Evolutionary conservation across 2,329 filamentous ascomycete species (phyloP).

Genomic region (Rhinocladiella similis): DNA sequence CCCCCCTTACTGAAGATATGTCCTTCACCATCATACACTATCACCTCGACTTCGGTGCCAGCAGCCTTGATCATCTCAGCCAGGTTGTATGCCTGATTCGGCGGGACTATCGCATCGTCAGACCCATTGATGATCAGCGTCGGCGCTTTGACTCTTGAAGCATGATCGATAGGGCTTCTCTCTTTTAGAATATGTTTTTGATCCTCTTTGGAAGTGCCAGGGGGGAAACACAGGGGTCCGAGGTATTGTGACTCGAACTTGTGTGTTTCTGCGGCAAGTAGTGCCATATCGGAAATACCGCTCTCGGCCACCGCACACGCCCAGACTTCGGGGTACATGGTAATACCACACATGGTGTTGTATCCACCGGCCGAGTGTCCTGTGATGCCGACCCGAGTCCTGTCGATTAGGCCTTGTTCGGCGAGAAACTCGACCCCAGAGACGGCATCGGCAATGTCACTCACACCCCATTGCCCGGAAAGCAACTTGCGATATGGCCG

Average conservation of each 20-base stretch:
- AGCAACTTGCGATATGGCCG: constrained; percentile 52
- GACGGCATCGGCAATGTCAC: constrained; percentile 53
- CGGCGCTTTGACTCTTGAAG: constrained; percentile 50
- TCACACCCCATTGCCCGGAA: constrained; percentile 52
- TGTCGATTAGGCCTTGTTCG: constrained; percentile 38
- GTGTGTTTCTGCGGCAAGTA: constrained; percentile 51
- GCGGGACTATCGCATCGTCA: constrained; percentile 58
- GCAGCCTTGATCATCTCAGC: constrained; percentile 47
- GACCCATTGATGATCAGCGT: constrained; percentile 59
- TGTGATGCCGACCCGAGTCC: constrained; percentile 47
- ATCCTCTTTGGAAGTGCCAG: constrained; percentile 40
- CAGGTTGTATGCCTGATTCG: constrained; percentile 49
- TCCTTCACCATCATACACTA: constrained; percentile 51
- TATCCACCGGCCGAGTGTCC: constrained; percentile 58
- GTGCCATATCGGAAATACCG: constrained; percentile 54
- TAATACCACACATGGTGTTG: constrained; percentile 52
- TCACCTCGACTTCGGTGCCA: constrained; percentile 34
- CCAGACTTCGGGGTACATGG: constrained; percentile 49
- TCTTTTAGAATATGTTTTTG: constrained; percentile 45
- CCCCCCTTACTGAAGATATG: constrained; percentile 49
- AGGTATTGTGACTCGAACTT: constrained; percentile 59
- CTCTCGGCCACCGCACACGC: constrained; percentile 52
- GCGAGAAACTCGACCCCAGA: constrained; percentile 49
- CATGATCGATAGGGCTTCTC: constrained; percentile 52
- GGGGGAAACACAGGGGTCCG: constrained; percentile 44